Conservation (phyloP, 2,329 filamentous ascomycete genomes). For the Alternaria atra region DNA sequence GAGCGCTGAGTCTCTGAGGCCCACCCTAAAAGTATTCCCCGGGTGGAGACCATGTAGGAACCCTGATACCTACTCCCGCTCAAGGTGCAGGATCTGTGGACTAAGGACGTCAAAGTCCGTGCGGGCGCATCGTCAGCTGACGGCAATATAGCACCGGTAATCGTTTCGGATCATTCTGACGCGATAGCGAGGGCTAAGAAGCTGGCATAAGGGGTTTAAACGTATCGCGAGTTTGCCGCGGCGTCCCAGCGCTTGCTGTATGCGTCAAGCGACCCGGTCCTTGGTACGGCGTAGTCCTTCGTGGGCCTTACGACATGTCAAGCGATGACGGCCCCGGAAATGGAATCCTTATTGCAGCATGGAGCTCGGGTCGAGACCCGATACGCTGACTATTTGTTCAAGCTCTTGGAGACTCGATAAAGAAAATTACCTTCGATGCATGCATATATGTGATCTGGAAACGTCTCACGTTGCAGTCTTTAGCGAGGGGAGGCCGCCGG, state of each 20-base stretch:
- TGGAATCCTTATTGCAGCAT: background rate
- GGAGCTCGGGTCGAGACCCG: background rate
- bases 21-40: background rate
- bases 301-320: background rate
- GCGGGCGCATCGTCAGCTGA: background rate
- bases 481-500: background rate
- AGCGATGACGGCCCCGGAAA: background rate
- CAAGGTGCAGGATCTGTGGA: slow-evolving; percentile 1
- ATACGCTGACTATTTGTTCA: background rate
- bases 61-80: background rate
- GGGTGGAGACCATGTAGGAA: background rate
- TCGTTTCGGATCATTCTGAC: background rate
- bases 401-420: background rate
- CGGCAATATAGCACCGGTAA: slow-evolving; percentile 1
- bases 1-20: background rate
- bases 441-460: background rate
- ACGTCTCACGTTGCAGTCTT: background rate
- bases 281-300: background rate
- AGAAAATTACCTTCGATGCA: background rate
- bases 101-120: background rate
- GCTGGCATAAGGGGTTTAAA: background rate
- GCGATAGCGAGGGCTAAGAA: background rate
- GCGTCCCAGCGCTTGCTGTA: background rate
- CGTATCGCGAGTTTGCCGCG: background rate
- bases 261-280: background rate